Percentiles rank a stretch among this genome's conserved stretches.
Conservation (phyloP, 2,329 filamentous ascomycete genomes). For the Pseudogymnoascus sp. region DNA sequence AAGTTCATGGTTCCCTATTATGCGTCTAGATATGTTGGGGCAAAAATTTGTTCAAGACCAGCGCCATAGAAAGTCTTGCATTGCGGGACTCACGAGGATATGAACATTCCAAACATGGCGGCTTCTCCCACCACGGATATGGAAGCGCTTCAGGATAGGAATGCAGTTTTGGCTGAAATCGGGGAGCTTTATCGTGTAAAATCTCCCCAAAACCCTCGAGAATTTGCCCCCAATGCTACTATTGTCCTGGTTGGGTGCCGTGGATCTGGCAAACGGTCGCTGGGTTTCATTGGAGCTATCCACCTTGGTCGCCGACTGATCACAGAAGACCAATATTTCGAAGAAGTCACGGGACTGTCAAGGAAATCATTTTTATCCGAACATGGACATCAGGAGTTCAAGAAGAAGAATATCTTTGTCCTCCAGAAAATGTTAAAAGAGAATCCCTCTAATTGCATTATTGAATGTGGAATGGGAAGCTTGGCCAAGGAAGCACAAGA, state of each 20-base stretch:
- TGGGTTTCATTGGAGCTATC: conserved; percentile 67
- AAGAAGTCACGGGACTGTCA: conserved; percentile 53
- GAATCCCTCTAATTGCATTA: conserved; percentile 54
- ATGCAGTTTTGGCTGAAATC: conserved; percentile 8
- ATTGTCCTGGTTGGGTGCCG: conserved; percentile 68
- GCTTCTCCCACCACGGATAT: neutral
- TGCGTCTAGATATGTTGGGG: conserved; percentile 4
- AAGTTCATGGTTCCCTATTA: neutral
- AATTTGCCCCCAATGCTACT: conserved; percentile 47
- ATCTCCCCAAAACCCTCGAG: conserved; percentile 34
- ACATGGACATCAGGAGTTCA: conserved; percentile 54
- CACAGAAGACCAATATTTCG: conserved; percentile 61
- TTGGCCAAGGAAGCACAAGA: conserved; percentile 32
- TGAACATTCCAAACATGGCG: neutral
- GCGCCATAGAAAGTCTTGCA: neutral
- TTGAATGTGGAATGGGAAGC: conserved; percentile 62
- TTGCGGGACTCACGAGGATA: neutral
- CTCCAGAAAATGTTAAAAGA: conserved; percentile 50
- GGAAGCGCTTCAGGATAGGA: conserved; percentile 3
- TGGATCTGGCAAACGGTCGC: conserved; percentile 68
- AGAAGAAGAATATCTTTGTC: conserved; percentile 53
- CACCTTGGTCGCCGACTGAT: conserved; percentile 60
- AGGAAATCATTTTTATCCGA: conserved; percentile 55
- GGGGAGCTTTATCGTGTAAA: conserved; percentile 14
- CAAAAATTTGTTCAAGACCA: neutral